Evolutionary conservation across 805 yeast species (phyloP).

Genomic region (Hanseniaspora nectarophila): DNA sequence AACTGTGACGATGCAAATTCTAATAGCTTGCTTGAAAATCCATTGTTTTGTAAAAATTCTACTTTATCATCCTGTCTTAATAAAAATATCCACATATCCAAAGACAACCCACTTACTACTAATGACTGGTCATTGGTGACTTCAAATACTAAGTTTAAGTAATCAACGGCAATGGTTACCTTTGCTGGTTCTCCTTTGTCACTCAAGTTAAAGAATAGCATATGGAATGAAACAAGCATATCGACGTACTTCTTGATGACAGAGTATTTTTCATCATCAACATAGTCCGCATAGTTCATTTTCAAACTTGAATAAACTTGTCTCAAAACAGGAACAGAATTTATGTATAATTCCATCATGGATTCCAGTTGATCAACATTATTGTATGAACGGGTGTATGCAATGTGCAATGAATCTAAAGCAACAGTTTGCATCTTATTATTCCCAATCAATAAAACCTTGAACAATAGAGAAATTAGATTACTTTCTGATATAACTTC

Average conservation of each 20-base stretch:
- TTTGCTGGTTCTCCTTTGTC: conserved; percentile 35
- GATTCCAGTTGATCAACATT: conserved; percentile 57
- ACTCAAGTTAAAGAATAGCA: conserved; percentile 47
- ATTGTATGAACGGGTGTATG: conserved; percentile 68
- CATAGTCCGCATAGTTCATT: conserved; percentile 49
- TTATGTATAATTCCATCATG: conserved; percentile 70
- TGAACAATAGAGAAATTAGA: conserved; percentile 50
- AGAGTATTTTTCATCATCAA: conserved; percentile 71
- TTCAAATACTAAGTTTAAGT: conserved; percentile 59
- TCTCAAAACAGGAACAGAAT: conserved; percentile 59
- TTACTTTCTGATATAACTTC: conserved; percentile 55
- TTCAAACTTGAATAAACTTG: conserved; percentile 45
- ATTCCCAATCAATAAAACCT: conserved; percentile 46
- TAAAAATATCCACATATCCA: conserved; percentile 90
- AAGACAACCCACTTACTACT: conserved; percentile 77
- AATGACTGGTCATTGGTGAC: conserved; percentile 78
- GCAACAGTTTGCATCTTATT: conserved; percentile 68
- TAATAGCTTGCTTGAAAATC: conserved; percentile 51
- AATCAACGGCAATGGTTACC: conserved; percentile 36
- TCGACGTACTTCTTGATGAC: conserved; percentile 83
- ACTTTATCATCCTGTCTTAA: conserved; percentile 67
- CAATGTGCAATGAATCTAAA: conserved; percentile 78
- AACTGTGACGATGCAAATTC: conserved; percentile 69
- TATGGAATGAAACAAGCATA: conserved; percentile 78
- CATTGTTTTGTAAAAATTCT: conserved; percentile 35